These are phyloP conservation scores for Metarhizium album DNA, from an alignment of 2,329 filamentous ascomycete genomes.

Conservation along the genomic window DNA sequence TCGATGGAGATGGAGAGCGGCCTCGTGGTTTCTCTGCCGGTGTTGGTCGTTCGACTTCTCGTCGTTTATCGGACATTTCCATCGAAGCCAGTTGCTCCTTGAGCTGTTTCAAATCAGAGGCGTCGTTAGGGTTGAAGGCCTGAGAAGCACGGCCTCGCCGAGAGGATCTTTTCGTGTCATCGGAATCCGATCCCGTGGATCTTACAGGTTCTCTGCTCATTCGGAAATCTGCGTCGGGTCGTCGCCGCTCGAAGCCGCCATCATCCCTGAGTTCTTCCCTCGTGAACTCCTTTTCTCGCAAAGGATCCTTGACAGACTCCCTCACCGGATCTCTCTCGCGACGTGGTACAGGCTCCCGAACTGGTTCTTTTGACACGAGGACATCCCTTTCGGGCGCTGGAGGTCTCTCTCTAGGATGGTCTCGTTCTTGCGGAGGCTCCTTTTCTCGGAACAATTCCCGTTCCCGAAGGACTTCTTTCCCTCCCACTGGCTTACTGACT, in stretches of 20 bases:
- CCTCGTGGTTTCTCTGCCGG: slow-evolving; percentile 4
- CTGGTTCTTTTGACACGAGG: slow-evolving; percentile 4
- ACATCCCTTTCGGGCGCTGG: background rate
- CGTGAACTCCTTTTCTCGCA: slow-evolving; percentile 18
- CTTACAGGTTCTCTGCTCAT: slow-evolving; percentile 20
- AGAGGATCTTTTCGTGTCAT: slow-evolving; percentile 26
- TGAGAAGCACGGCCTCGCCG: slow-evolving; percentile 28
- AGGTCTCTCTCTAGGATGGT: slow-evolving; percentile 2
- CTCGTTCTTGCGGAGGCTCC: background rate
- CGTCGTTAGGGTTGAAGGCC: slow-evolving; percentile 43
- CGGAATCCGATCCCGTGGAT: slow-evolving; percentile 27
- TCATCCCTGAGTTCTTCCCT: background rate
- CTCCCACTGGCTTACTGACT: background rate
- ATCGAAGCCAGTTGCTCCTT: slow-evolving; percentile 40
- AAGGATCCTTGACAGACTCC: slow-evolving; percentile 23
- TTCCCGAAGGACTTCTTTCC: slow-evolving; percentile 1
- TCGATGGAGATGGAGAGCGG: slow-evolving; percentile 12
- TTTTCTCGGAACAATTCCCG: slow-evolving; percentile 2
- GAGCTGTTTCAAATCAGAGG: slow-evolving; percentile 36
- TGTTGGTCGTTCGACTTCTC: slow-evolving; percentile 1
- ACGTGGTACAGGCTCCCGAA: background rate
- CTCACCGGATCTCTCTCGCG: slow-evolving; percentile 8
- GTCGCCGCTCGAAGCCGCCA: slow-evolving; percentile 17
- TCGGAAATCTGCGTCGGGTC: background rate
- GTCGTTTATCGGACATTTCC: slow-evolving; percentile 16